Conservation (phyloP, 2,329 filamentous ascomycete genomes). For the Colletotrichum salicis region DNA sequence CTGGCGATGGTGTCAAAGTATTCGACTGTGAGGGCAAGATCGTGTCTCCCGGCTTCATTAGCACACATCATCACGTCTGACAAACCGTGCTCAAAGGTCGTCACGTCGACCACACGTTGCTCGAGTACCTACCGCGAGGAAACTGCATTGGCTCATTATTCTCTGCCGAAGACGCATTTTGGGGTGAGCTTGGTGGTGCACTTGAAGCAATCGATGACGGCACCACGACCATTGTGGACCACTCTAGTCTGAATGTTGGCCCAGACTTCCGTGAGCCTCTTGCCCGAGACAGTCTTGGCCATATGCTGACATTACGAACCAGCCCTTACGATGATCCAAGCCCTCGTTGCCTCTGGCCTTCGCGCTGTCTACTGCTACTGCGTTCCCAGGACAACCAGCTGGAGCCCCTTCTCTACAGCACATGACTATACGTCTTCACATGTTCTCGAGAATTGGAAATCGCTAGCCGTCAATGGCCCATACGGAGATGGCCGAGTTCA, state of each 20-base stretch:
- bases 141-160: slow-evolving; percentile 41
- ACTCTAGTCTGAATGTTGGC: slow-evolving; percentile 31
- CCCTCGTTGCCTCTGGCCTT: slow-evolving; percentile 54
- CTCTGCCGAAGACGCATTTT: slow-evolving; percentile 54
- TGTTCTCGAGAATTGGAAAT: slow-evolving; percentile 44
- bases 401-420: slow-evolving; percentile 41
- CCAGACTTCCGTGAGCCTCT: slow-evolving; percentile 12
- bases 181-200: slow-evolving; percentile 53
- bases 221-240: slow-evolving; percentile 48
- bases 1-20: slow-evolving; percentile 41
- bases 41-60: slow-evolving; percentile 54
- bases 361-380: slow-evolving; percentile 57
- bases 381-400: slow-evolving; percentile 45
- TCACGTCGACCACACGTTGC: slow-evolving; percentile 39
- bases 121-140: slow-evolving; percentile 40
- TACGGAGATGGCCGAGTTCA: slow-evolving; percentile 45
- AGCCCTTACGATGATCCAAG: slow-evolving; percentile 48
- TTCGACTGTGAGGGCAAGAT: slow-evolving; percentile 54
- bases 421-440: slow-evolving; percentile 46
- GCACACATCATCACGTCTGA: slow-evolving; percentile 58
- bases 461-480: slow-evolving; percentile 39
- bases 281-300: too few relatives aligned
- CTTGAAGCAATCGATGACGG: slow-evolving; percentile 54
- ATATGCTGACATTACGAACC: background rate
- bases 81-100: slow-evolving; percentile 47